These are phyloP conservation scores for Mortierella alpina DNA, from an alignment of 192 early-diverging fungal genomes.

Conservation along the genomic window DNA sequence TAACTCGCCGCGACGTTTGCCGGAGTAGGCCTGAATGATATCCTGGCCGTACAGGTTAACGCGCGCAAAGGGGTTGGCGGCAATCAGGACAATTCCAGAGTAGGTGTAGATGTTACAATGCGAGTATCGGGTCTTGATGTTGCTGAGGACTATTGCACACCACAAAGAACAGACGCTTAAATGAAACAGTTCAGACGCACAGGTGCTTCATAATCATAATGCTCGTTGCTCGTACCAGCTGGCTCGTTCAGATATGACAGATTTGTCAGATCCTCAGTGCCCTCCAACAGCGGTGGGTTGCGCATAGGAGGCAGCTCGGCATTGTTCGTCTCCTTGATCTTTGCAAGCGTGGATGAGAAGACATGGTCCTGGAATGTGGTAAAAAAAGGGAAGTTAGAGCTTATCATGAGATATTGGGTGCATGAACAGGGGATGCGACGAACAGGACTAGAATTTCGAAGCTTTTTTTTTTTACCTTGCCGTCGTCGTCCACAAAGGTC, in stretches of 20 bases:
- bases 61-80: slow-evolving; percentile 94
- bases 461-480: slow-evolving; percentile 57
- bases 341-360: slow-evolving; percentile 76
- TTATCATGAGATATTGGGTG: neutral
- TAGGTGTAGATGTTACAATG: slow-evolving; percentile 99
- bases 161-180: neutral
- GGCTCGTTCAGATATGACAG: slow-evolving; percentile 97
- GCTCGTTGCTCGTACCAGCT: slow-evolving; percentile 52
- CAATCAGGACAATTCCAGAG: slow-evolving; percentile 98
- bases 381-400: neutral
- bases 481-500: slow-evolving; percentile 69
- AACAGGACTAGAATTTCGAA: too few species aligned
- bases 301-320: slow-evolving; percentile 88
- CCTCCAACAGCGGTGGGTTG: slow-evolving; percentile 92
- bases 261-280: slow-evolving; percentile 92
- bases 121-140: slow-evolving; percentile 87
- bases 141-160: slow-evolving; percentile 82
- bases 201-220: neutral
- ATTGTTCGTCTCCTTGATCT: slow-evolving; percentile 74
- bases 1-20: slow-evolving; percentile 91
- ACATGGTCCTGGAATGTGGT: slow-evolving; percentile 66
- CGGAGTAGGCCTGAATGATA: slow-evolving; percentile 93
- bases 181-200: neutral
- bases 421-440: too few species aligned
- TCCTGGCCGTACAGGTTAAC: slow-evolving; percentile 93